A percentile compares a stretch with the other conserved stretches of the same genome.
Conservation (phyloP, 345 rosid species). For the Aquilaria sinensis region DNA sequence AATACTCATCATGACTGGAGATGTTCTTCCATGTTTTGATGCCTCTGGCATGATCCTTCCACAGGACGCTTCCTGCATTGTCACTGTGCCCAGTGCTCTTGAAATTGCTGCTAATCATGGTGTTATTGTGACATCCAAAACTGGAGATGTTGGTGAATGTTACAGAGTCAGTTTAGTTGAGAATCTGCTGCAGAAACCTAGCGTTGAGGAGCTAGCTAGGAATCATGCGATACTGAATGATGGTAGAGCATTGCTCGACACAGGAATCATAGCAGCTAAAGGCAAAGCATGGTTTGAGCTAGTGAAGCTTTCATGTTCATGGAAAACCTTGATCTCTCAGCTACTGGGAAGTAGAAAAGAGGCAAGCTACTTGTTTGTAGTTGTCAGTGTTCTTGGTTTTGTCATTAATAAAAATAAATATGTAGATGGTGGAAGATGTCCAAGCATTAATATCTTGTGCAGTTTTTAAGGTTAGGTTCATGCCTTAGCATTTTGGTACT, state of each 20-base stretch:
- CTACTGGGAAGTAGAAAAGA: constrained; percentile 66
- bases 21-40: constrained; percentile 98
- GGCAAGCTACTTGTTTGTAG: constrained; percentile 30
- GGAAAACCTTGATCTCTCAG: constrained; percentile 63
- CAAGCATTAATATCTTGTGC: too few species aligned
- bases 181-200: constrained; percentile 90
- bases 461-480: too few species aligned
- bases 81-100: constrained; percentile 93
- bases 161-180: constrained; percentile 56
- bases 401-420: background rate
- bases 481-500: too few species aligned
- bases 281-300: constrained; percentile 92
- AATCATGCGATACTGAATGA: constrained; percentile 77
- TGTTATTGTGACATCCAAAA: constrained; percentile 73
- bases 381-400: background rate
- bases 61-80: constrained; percentile 69
- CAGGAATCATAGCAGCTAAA: constrained; percentile 86
- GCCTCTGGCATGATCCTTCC: constrained; percentile 71
- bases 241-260: constrained; percentile 89
- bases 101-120: constrained; percentile 97
- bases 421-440: background rate
- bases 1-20: constrained; percentile 92
- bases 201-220: constrained; percentile 55
- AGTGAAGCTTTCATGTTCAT: constrained; percentile 67
- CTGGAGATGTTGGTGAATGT: constrained; percentile 30